Percentiles rank a stretch among this genome's conserved stretches.
phyloP scores from a whole-genome alignment of 2,329 filamentous ascomycete species.

The Talaromyces pinophilus region DNA sequence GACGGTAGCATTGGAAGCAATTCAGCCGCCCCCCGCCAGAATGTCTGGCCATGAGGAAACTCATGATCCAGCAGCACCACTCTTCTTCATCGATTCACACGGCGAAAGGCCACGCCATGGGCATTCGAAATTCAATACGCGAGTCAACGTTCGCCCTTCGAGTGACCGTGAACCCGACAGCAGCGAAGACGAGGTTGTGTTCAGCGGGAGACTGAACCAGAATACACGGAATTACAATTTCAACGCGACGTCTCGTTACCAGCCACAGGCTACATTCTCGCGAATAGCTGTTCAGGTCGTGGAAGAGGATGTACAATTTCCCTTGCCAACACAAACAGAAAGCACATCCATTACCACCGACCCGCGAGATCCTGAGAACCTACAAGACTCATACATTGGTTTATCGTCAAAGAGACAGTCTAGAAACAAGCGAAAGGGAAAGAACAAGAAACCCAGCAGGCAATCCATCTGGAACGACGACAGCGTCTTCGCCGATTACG shows the following conservation, averaged over 20 bases:
- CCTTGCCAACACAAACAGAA: neutral
- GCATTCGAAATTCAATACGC: neutral
- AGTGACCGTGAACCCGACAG: slow-evolving; percentile 55
- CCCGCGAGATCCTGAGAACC: neutral
- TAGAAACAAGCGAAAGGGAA: neutral
- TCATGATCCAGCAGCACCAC: slow-evolving; percentile 2
- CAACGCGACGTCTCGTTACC: slow-evolving; percentile 21
- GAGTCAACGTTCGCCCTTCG: neutral
- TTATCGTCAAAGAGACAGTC: neutral
- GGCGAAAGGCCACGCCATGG: slow-evolving; percentile 27
- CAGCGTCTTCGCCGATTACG: slow-evolving; percentile 42
- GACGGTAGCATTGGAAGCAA: slow-evolving; percentile 4
- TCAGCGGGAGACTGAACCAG: slow-evolving; percentile 33
- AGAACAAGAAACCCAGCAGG: neutral
- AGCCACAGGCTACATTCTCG: neutral
- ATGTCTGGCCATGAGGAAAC: slow-evolving; percentile 17
- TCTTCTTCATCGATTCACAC: slow-evolving; percentile 41
- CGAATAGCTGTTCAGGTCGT: slow-evolving; percentile 11
- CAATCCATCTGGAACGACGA: slow-evolving; percentile 45
- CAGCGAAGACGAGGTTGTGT: slow-evolving; percentile 63
- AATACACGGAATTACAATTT: slow-evolving; percentile 25
- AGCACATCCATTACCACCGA: neutral
- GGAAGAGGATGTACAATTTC: slow-evolving; percentile 12
- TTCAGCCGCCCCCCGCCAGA: neutral
- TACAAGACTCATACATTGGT: slow-evolving; percentile 13